A percentile compares a stretch with the other conserved stretches of the same genome.
These are phyloP conservation scores for Alternaria sp. DNA, from an alignment of 2,329 filamentous ascomycete species.

Conservation along the genomic window DNA sequence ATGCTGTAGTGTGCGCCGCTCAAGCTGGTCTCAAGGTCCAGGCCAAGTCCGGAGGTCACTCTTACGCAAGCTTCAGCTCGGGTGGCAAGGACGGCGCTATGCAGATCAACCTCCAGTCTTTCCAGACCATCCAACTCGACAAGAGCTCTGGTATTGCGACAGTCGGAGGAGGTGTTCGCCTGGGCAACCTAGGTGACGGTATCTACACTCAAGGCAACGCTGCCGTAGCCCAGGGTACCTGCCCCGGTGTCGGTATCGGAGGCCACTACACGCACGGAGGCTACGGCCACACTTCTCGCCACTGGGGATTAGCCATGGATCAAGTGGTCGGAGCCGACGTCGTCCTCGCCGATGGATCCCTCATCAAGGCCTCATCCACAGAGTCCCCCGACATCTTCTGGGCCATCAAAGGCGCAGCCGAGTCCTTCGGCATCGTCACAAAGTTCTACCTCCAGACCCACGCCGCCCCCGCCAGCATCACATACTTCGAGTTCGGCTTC, in stretches of 20 bases:
- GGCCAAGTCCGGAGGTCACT: slow-evolving; percentile 69
- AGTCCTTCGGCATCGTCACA: slow-evolving; percentile 51
- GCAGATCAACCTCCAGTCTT: slow-evolving; percentile 56
- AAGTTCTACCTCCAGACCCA: slow-evolving; percentile 47
- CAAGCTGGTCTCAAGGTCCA: slow-evolving; percentile 62
- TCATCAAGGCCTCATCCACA: slow-evolving; percentile 44
- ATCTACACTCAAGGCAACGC: slow-evolving; percentile 44
- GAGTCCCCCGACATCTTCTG: slow-evolving; percentile 52
- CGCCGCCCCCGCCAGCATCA: slow-evolving; percentile 34
- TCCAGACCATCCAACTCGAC: slow-evolving; percentile 55
- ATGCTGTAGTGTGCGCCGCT: slow-evolving; percentile 64
- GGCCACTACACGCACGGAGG: slow-evolving; percentile 47
- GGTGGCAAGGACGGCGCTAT: slow-evolving; percentile 59
- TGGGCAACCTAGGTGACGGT: slow-evolving; percentile 50
- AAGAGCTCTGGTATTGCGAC: slow-evolving; percentile 50
- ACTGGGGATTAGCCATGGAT: slow-evolving; percentile 47
- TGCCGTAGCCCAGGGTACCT: slow-evolving; percentile 61
- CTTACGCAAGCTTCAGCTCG: slow-evolving; percentile 61
- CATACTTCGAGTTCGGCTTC: slow-evolving; percentile 38
- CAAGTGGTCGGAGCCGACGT: slow-evolving; percentile 45
- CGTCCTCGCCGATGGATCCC: slow-evolving; percentile 49
- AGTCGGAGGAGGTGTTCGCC: slow-evolving; percentile 58
- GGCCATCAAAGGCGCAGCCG: slow-evolving; percentile 51
- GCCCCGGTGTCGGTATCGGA: slow-evolving; percentile 54
- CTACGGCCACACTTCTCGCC: slow-evolving; percentile 45